These are phyloP conservation scores for Houttuynia cordata DNA, from an alignment of 164 flowering plant genomes.

Conservation along the genomic window DNA sequence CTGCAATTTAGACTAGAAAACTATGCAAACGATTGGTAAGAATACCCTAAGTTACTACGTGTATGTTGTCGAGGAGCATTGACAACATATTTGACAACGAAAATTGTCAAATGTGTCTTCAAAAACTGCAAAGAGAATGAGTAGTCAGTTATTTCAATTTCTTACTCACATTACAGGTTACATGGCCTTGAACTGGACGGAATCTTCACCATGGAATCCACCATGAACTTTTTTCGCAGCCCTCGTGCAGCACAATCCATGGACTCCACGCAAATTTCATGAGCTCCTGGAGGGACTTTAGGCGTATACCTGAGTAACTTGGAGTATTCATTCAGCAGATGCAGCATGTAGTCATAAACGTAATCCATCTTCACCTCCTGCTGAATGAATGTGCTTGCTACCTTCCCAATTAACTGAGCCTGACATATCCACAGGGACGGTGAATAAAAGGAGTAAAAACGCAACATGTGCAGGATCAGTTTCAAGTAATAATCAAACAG, in stretches of 20 bases:
- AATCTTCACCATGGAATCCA: background rate
- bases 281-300: slow-evolving; percentile 21
- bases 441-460: no score
- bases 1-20: no score
- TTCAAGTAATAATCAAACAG: no score
- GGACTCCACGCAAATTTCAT: slow-evolving; percentile 30
- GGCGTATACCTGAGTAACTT: slow-evolving; percentile 50
- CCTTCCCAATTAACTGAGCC: slow-evolving; percentile 45
- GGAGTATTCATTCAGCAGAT: slow-evolving; percentile 42
- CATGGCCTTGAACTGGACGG: background rate
- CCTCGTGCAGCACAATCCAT: slow-evolving; percentile 26
- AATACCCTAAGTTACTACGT: no score
- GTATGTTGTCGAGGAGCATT: no score
- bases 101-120: no score
- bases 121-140: no score
- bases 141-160: no score
- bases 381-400: slow-evolving; percentile 30
- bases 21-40: no score
- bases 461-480: background rate
- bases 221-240: background rate
- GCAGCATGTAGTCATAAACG: slow-evolving; percentile 61
- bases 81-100: no score
- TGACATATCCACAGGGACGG: slow-evolving; percentile 5
- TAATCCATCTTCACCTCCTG: slow-evolving; percentile 43
- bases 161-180: background rate